Percentiles rank a stretch among this genome's conserved stretches.
phyloP scores from a whole-genome alignment of 73 alveolate genomes.

The Blepharisma stoltei region DNA sequence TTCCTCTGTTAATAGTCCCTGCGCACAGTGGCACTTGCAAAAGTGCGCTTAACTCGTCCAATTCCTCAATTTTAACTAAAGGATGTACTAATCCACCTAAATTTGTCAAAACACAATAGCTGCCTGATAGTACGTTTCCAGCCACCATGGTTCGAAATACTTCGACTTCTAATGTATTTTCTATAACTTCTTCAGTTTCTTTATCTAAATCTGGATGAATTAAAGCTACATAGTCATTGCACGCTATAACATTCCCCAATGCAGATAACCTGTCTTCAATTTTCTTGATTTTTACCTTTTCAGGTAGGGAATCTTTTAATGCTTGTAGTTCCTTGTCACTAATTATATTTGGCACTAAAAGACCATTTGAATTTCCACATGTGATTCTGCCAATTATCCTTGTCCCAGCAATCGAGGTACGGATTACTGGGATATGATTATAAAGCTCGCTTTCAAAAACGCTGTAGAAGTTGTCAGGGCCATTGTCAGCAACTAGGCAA shows the following conservation, averaged over 20 bases:
- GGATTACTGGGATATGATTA: constrained; percentile 87
- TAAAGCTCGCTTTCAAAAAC: constrained; percentile 85
- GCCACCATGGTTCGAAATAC: constrained; percentile 97
- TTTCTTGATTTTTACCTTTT: constrained; percentile 77
- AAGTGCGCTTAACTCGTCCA: constrained; percentile 85
- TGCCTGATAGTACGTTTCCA: constrained; percentile 91
- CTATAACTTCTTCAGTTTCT: constrained; percentile 96
- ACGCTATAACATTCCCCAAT: constrained; percentile 90
- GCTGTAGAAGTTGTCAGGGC: constrained; percentile 66
- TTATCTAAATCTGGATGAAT: constrained; percentile 97
- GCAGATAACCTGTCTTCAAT: constrained; percentile 97
- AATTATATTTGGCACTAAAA: constrained; percentile 91
- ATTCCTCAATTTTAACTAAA: constrained; percentile 90
- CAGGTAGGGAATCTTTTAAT: constrained; percentile 92
- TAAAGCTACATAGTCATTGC: constrained; percentile 96
- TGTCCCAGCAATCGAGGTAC: constrained; percentile 88
- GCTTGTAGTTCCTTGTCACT: constrained; percentile 90
- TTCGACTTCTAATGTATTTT: constrained; percentile 93
- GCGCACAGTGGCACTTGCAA: constrained; percentile 95
- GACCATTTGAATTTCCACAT: constrained; percentile 93
- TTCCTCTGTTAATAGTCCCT: constrained; percentile 98
- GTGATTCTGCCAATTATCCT: constrained; percentile 87
- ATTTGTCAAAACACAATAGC: constrained; percentile 83
- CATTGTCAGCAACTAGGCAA: constrained; percentile 66
- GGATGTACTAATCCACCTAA: constrained; percentile 98